These are phyloP conservation scores for Scleroderma bovista DNA, from an alignment of 768 basidiomycete genomes.

Conservation along the genomic window DNA sequence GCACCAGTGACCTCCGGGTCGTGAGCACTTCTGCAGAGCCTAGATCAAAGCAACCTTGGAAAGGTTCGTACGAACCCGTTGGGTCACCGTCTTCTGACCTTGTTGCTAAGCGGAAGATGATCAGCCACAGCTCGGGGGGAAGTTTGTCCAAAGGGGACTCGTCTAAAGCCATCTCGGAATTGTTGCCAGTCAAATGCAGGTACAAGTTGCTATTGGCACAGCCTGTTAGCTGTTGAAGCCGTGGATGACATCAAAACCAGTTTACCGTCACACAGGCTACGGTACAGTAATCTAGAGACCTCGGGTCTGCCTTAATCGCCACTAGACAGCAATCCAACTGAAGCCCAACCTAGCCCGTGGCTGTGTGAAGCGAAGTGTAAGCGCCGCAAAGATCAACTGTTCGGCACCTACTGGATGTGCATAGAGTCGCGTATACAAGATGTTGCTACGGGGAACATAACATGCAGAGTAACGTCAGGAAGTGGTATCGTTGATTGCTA, in stretches of 20 bases:
- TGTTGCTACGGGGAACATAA: conserved; percentile 7
- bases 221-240: too few relatives aligned
- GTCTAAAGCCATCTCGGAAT: not conserved
- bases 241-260: not conserved
- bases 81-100: conserved; percentile 21
- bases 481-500: conserved; percentile 28
- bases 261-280: not conserved
- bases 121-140: conserved; percentile 52
- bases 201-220: too few relatives aligned
- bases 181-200: not conserved
- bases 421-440: conserved; percentile 1
- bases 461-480: conserved; percentile 14
- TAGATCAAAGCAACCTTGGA: conserved; percentile 31
- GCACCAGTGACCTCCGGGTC: conserved; percentile 38
- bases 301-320: not conserved
- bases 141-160: conserved; percentile 17
- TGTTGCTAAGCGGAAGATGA: conserved; percentile 44
- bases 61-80: conserved; percentile 40
- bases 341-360: too few relatives aligned
- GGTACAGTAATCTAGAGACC: not conserved
- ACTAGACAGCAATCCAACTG: too few relatives aligned
- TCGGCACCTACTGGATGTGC: not conserved
- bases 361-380: too few relatives aligned
- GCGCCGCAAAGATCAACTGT: too few relatives aligned
- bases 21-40: conserved; percentile 26